phyloP scores from a whole-genome alignment of 176 grass and related monocot species.

The Oryza glumipatula region DNA sequence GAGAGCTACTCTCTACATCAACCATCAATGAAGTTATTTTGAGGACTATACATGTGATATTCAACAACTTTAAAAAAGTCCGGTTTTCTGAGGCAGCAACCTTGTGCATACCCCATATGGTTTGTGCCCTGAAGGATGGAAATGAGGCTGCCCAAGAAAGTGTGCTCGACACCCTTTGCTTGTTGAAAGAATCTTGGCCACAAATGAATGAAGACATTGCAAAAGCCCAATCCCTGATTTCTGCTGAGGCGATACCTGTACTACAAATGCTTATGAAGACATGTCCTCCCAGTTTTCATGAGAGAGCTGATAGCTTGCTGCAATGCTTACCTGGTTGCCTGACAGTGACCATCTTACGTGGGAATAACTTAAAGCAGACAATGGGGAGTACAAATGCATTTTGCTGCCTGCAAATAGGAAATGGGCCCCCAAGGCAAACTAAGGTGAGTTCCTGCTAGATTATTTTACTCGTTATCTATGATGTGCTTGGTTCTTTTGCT shows the following conservation, averaged over 20 bases:
- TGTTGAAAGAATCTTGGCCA: constrained; percentile 94
- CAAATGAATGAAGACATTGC: constrained; percentile 93
- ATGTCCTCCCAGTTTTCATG: constrained; percentile 92
- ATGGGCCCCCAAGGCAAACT: constrained; percentile 89
- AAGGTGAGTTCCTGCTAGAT: constrained; percentile 50
- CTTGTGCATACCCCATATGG: constrained; percentile 90
- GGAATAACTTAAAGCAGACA: constrained; percentile 96
- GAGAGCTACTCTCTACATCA: constrained; percentile 75
- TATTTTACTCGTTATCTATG: background rate
- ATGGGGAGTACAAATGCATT: constrained; percentile 95
- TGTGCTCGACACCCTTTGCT: constrained; percentile 83
- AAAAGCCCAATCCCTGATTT: constrained; percentile 90
- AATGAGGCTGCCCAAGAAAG: constrained; percentile 84
- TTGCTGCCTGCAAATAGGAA: constrained; percentile 96
- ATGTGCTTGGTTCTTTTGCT: background rate
- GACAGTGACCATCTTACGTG: constrained; percentile 86
- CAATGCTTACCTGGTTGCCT: constrained; percentile 94
- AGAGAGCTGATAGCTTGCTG: constrained; percentile 86
- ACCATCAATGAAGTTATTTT: constrained; percentile 86
- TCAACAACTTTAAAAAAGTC: constrained; percentile 91
- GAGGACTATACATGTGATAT: constrained; percentile 85
- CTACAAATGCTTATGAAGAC: constrained; percentile 93
- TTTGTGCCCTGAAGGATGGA: constrained; percentile 77
- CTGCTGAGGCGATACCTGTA: constrained; percentile 87
- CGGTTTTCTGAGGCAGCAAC: constrained; percentile 91